These are phyloP conservation scores for Tricharina praecox DNA, from an alignment of 495 filamentous ascomycete species.

Conservation along the genomic window DNA sequence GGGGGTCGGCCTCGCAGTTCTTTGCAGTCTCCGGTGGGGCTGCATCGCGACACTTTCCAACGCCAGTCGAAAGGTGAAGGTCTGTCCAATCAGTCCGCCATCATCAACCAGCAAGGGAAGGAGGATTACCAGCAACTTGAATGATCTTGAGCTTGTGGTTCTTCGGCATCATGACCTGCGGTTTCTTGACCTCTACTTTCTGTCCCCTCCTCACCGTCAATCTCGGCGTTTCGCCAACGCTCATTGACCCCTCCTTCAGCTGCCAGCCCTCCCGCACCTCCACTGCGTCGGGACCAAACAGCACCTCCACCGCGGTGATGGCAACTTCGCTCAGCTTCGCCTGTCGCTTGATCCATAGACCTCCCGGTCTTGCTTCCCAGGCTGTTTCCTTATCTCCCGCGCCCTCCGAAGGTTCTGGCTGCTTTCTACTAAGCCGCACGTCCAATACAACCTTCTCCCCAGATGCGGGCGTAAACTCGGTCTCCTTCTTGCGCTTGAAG, in stretches of 20 bases:
- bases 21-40: constrained; percentile 54
- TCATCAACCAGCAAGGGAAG: not conserved
- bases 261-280: constrained; percentile 75
- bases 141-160: constrained; percentile 96
- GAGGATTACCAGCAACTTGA: constrained; percentile 45
- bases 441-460: constrained; percentile 72
- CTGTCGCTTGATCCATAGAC: constrained; percentile 76
- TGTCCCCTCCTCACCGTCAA: constrained; percentile 61
- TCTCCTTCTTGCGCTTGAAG: constrained; percentile 72
- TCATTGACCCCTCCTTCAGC: constrained; percentile 40
- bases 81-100: constrained; percentile 31
- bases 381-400: constrained; percentile 39
- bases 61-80: constrained; percentile 76
- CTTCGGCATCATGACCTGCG: constrained; percentile 57
- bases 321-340: constrained; percentile 51
- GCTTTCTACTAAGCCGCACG: constrained; percentile 57
- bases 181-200: constrained; percentile 40
- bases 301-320: constrained; percentile 71
- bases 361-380: constrained; percentile 68
- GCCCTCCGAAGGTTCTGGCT: constrained; percentile 44
- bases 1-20: constrained; percentile 76
- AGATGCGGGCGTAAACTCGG: constrained; percentile 47
- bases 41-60: constrained; percentile 68
- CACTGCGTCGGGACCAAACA: constrained; percentile 86
- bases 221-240: constrained; percentile 42